Conservation (phyloP, 1,284 basidiomycete species). For the Sanguinoderma infundibulare region DNA sequence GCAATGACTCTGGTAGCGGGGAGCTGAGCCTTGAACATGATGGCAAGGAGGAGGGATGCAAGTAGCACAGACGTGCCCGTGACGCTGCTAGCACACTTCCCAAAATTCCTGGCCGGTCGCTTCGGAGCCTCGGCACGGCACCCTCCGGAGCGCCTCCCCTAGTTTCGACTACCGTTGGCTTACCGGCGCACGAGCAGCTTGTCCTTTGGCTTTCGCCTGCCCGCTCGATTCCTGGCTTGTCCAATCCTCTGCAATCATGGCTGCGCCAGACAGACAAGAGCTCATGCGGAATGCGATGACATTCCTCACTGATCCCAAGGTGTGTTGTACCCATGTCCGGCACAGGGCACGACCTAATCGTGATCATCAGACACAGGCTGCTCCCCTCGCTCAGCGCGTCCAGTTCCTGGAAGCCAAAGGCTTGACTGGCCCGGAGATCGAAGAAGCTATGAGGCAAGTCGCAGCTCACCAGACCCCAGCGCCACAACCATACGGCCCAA, state of each 20-base stretch:
- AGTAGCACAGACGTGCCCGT: constrained; percentile 14
- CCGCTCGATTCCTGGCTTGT: background rate
- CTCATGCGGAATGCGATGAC: constrained; percentile 80
- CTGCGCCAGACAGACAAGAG: constrained; percentile 65
- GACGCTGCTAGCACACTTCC: constrained; percentile 23
- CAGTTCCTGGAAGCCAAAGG: constrained; percentile 97
- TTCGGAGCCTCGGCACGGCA: constrained; percentile 25
- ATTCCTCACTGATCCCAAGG: constrained; percentile 82
- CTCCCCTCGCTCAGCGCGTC: constrained; percentile 84
- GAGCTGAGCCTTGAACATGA: constrained; percentile 48
- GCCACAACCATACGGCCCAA: constrained; percentile 26
- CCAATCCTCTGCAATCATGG: constrained; percentile 37
- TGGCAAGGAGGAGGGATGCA: constrained; percentile 25
- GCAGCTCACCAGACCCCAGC: constrained; percentile 37
- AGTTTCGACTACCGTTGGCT: background rate
- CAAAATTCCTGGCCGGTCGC: constrained; percentile 26
- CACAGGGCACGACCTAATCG: background rate
- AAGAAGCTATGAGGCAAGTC: constrained; percentile 79
- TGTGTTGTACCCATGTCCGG: constrained; percentile 30
- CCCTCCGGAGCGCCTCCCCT: constrained; percentile 12
- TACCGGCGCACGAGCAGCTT: background rate
- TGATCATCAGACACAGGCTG: constrained; percentile 63
- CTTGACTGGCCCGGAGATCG: constrained; percentile 83
- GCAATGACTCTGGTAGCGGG: constrained; percentile 56
- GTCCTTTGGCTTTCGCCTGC: background rate